Evolutionary conservation across 192 early-diverging fungal genomes (phyloP).

Genomic region (Gigaspora rosea): DNA sequence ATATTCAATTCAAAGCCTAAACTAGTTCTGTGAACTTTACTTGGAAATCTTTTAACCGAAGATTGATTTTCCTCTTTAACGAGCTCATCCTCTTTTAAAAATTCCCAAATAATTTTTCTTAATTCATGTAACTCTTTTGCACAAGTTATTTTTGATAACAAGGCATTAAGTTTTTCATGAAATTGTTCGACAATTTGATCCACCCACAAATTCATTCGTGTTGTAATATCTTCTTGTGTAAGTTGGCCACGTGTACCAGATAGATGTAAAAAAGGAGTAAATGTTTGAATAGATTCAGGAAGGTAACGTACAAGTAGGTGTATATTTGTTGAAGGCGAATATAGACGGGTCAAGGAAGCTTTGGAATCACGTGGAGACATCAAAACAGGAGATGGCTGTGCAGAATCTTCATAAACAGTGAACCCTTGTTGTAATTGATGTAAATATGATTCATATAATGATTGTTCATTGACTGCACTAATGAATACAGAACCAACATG

Average conservation of each 20-base stretch:
- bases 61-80: slow-evolving; percentile 15
- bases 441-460: slow-evolving; percentile 41
- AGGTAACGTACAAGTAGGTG: slow-evolving; percentile 60
- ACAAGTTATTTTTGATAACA: slow-evolving; percentile 38
- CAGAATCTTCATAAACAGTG: slow-evolving; percentile 17
- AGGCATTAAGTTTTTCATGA: slow-evolving; percentile 29
- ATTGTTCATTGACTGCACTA: slow-evolving; percentile 17
- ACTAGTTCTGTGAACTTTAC: slow-evolving; percentile 7
- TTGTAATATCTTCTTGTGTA: slow-evolving; percentile 37
- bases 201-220: slow-evolving; percentile 40
- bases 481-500: slow-evolving; percentile 43
- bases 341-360: slow-evolving; percentile 44
- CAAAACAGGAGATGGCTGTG: not conserved
- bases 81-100: slow-evolving; percentile 42
- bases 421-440: slow-evolving; percentile 44
- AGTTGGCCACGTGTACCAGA: slow-evolving; percentile 37
- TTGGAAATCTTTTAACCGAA: not conserved
- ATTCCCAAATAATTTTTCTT: slow-evolving; percentile 43
- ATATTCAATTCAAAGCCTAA: slow-evolving; percentile 21
- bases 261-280: slow-evolving; percentile 49
- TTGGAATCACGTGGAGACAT: slow-evolving; percentile 23
- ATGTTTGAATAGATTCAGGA: slow-evolving; percentile 55
- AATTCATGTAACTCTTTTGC: slow-evolving; percentile 40
- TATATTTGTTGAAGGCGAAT: slow-evolving; percentile 57
- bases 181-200: slow-evolving; percentile 38